Evolutionary conservation across 2,329 filamentous ascomycete species (phyloP).

Genomic region (Didymella keratinophila): DNA sequence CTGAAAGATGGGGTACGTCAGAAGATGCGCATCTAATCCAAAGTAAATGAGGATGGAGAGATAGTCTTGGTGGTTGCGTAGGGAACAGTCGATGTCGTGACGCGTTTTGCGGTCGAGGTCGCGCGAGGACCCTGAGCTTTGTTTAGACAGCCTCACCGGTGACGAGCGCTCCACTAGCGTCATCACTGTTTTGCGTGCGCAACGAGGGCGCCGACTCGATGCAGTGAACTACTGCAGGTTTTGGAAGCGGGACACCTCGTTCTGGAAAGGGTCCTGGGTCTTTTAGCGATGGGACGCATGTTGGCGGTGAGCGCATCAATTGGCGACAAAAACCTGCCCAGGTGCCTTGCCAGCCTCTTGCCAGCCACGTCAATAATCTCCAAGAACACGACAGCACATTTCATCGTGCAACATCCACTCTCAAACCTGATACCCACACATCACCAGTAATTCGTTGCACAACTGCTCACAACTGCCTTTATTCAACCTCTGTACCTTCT

Average conservation of each 20-base stretch:
- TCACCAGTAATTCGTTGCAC: conserved; percentile 26
- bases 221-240: conserved; percentile 16
- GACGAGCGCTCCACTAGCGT: conserved; percentile 4
- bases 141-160: conserved; percentile 13
- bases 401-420: conserved; percentile 26
- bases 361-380: conserved; percentile 28
- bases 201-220: conserved; percentile 2
- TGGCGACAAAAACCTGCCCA: conserved; percentile 21
- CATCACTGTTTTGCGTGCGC: conserved; percentile 8
- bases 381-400: conserved; percentile 25
- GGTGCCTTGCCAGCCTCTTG: conserved; percentile 27
- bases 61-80: neutral
- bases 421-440: conserved; percentile 10
- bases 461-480: conserved; percentile 15
- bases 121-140: neutral
- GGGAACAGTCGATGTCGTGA: neutral
- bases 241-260: conserved; percentile 8
- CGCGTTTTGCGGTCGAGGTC: neutral
- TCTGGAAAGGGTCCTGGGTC: conserved; percentile 2
- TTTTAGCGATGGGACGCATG: conserved; percentile 29
- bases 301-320: conserved; percentile 34
- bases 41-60: neutral
- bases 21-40: conserved; percentile 30
- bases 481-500: conserved; percentile 21
- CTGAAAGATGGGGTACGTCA: conserved; percentile 32